Evolutionary conservation across 257 asterid species (phyloP).

Genomic region (Primulina huaijiensis): DNA sequence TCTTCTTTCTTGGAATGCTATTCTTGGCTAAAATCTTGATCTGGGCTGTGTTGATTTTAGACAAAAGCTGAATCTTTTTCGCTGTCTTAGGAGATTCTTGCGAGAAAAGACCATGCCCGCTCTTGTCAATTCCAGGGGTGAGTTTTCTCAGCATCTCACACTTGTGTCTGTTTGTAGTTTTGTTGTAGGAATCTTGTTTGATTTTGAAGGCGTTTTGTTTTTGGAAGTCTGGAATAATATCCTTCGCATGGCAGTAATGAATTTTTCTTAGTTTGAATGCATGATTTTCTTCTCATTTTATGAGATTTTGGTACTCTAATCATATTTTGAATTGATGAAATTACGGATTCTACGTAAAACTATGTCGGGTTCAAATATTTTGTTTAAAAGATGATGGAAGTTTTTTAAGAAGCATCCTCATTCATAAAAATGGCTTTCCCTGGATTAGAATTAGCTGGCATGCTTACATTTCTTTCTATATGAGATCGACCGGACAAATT

Average conservation of each 20-base stretch:
- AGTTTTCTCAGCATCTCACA: constrained; percentile 32
- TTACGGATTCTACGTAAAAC: no score
- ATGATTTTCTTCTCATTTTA: no score
- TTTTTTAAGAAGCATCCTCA: no score
- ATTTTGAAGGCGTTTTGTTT: not conserved
- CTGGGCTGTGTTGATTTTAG: constrained; percentile 51
- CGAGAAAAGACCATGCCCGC: constrained; percentile 70
- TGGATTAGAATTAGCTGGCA: no score
- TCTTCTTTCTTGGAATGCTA: constrained; percentile 52
- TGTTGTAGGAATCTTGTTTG: not conserved
- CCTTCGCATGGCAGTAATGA: no score
- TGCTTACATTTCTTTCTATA: constrained; percentile 11
- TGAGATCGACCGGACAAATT: not conserved
- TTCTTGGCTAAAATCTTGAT: constrained; percentile 47
- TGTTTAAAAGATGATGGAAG: no score
- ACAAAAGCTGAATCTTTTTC: constrained; percentile 42
- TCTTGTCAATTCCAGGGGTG: constrained; percentile 88
- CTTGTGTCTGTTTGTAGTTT: constrained; percentile 5
- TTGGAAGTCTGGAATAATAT: not conserved
- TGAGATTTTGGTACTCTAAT: no score
- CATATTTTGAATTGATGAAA: no score
- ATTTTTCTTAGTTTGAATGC: not conserved
- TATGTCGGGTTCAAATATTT: no score
- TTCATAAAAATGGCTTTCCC: no score
- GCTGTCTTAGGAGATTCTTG: constrained; percentile 49